A percentile compares a stretch with the other conserved stretches of the same genome.
Conservation (phyloP, 2,329 filamentous ascomycete species). For the Salinomyces thailandicus region DNA sequence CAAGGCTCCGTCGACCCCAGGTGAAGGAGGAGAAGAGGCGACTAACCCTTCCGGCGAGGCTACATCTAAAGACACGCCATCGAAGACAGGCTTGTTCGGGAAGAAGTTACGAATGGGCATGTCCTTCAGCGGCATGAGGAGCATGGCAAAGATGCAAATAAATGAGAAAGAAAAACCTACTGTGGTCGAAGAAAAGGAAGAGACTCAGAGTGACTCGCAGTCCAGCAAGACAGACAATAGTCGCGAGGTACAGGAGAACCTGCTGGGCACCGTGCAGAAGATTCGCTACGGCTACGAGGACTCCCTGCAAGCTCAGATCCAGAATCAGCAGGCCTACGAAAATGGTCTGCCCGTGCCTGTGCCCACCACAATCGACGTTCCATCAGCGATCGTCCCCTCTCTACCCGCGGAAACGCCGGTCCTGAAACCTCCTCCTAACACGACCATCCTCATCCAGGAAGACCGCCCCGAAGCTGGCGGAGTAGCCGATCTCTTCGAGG, state of each 20-base stretch:
- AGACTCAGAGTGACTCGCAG: slow-evolving; percentile 46
- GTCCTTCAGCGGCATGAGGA: slow-evolving; percentile 67
- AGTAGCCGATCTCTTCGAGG: slow-evolving; percentile 78
- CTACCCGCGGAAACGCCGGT: slow-evolving; percentile 65
- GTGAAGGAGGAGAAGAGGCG: slow-evolving; percentile 25
- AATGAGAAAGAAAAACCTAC: slow-evolving; percentile 60
- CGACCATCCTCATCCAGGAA: slow-evolving; percentile 54
- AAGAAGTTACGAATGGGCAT: slow-evolving; percentile 69
- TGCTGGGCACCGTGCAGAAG: slow-evolving; percentile 61
- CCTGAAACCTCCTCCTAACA: slow-evolving; percentile 57
- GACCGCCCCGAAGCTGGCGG: slow-evolving; percentile 53
- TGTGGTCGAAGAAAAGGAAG: slow-evolving; percentile 60
- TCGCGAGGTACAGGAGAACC: slow-evolving; percentile 64
- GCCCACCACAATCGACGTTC: slow-evolving; percentile 36
- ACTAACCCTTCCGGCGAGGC: slow-evolving; percentile 37
- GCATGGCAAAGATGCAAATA: slow-evolving; percentile 60
- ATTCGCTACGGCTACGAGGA: slow-evolving; percentile 65
- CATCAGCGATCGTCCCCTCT: slow-evolving; percentile 57
- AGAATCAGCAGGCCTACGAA: slow-evolving; percentile 22
- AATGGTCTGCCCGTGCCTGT: slow-evolving; percentile 23
- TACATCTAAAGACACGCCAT: slow-evolving; percentile 42
- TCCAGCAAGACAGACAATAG: slow-evolving; percentile 51
- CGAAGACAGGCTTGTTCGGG: slow-evolving; percentile 53
- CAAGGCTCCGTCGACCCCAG: slow-evolving; percentile 23
- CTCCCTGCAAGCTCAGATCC: slow-evolving; percentile 42